Evolutionary conservation across 176 grass and related monocot species (phyloP), one percentile per base, ranked within the genome.

Genomic region (Aegilops bicornis): DNA sequence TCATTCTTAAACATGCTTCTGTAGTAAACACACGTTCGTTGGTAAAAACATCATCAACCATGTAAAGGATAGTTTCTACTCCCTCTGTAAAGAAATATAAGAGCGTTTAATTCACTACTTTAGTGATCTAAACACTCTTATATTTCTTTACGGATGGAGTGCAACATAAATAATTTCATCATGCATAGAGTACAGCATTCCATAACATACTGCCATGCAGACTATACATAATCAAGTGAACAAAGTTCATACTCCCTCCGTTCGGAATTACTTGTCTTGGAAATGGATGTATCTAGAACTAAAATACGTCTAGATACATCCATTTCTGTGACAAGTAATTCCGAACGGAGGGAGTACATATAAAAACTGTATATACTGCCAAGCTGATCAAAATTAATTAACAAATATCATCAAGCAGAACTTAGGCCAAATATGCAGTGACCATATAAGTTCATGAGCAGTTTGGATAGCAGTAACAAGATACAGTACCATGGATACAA

Each of bases 171-270:
- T 79, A 64, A 66, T 33, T 13, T 68, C 39, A 31, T 31, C 70
- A 56, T 73, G 9, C 61, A 88, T 56, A 76, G 43, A 37, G 11
- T 54, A 77, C 16, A 23, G n/a, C 65, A 82, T 82, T 82, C 45
- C 60, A 42, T 43, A 59, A 60, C 12, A 69, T 68, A 68, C 24
- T 76, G 24, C 6, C 24, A 76, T 76, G 45, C 43, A 19, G 43
- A 76, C 24, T 31, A 76, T 76, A 52, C 15, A 16, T 32, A 82
- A 54, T 69, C 25, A 47, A 45, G 40, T 67, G 17, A 48, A 67
- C 40, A 66, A 80, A 80, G 13, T 47, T 8, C 63, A 43, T 25
- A 27, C 27, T 27, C 27, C 27, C 27, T 27, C 27, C 27, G 27
- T 27, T 27, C 27, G 27, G 27, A 27, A 27, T 27, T 27, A 27